phyloP scores from a whole-genome alignment of 2,329 filamentous ascomycete genomes.

The Colletotrichum sidae region DNA sequence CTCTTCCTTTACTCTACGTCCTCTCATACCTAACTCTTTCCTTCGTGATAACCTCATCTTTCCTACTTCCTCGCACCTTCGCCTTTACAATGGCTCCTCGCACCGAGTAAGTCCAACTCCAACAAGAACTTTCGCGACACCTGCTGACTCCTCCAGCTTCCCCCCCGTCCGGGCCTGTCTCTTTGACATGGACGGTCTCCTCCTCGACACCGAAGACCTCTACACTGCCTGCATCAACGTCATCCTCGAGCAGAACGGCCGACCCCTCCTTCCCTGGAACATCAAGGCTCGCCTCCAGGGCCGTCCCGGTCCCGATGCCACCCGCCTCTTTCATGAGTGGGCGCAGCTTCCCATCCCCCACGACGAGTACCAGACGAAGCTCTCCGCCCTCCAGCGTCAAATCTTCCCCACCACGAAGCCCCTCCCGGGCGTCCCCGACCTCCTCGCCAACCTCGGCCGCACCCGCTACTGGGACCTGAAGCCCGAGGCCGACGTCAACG shows the following conservation, averaged over 20 bases:
- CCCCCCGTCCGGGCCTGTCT: conserved; percentile 89
- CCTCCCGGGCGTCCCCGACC: conserved; percentile 79
- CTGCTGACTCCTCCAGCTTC: conserved; percentile 62
- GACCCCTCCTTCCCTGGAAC: conserved; percentile 85
- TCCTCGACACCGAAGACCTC: conserved; percentile 91
- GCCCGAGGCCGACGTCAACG: conserved; percentile 40
- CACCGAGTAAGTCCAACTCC: conserved; percentile 55
- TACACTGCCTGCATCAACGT: conserved; percentile 89
- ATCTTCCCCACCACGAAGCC: conserved; percentile 81
- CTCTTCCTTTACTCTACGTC: background rate
- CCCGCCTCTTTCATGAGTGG: conserved; percentile 77
- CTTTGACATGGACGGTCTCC: conserved; percentile 98
- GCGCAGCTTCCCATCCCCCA: conserved; percentile 82
- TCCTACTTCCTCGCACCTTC: conserved; percentile 18
- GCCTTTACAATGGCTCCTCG: conserved; percentile 53
- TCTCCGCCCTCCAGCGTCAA: conserved; percentile 72
- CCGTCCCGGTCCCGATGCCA: conserved; percentile 65
- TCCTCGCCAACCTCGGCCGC: conserved; percentile 72
- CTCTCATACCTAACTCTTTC: background rate
- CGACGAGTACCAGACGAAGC: conserved; percentile 73
- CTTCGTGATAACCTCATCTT: background rate
- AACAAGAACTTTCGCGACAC: conserved; percentile 44
- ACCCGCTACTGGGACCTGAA: conserved; percentile 62
- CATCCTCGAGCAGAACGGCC: conserved; percentile 80
- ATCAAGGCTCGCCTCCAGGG: conserved; percentile 88